These are phyloP conservation scores for Hibiscus mutabilis DNA, from an alignment of 345 rosid species.

Conservation along the genomic window DNA sequence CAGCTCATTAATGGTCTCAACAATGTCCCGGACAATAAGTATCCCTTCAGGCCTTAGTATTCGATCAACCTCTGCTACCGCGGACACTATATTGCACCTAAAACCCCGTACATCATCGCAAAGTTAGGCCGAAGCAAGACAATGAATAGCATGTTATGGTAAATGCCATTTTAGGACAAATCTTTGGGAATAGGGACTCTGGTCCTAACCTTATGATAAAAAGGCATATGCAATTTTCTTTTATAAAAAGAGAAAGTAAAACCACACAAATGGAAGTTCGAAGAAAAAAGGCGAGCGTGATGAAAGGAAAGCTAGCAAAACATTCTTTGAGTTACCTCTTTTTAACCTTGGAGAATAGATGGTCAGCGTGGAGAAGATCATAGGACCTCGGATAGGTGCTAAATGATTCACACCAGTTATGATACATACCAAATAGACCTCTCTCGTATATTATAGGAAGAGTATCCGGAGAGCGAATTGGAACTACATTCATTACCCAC, in stretches of 20 bases:
- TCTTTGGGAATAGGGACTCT: too few relatives aligned
- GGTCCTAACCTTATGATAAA: too few relatives aligned
- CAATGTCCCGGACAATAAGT: conserved; percentile 65
- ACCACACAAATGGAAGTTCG: neutral
- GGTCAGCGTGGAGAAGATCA: conserved; percentile 97
- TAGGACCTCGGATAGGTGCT: conserved; percentile 92
- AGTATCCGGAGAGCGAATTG: conserved; percentile 83
- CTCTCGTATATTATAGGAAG: conserved; percentile 86
- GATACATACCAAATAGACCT: conserved; percentile 94
- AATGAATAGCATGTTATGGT: neutral
- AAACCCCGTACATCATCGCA: neutral
- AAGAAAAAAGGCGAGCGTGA: neutral
- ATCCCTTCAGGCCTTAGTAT: conserved; percentile 85
- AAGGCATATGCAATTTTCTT: too few relatives aligned
- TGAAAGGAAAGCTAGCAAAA: neutral
- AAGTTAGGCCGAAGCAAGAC: neutral
- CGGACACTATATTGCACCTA: conserved; percentile 37
- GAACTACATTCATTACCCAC: conserved; percentile 95
- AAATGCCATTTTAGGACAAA: neutral
- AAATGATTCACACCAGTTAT: conserved; percentile 96
- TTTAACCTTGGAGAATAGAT: conserved; percentile 78
- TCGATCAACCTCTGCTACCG: conserved; percentile 83
- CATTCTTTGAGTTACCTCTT: conserved; percentile 37
- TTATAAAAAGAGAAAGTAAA: too few relatives aligned
- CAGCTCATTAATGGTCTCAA: conserved; percentile 48